These are phyloP conservation scores for Gentiana straminea DNA, from an alignment of 257 asterid genomes.

Conservation along the genomic window DNA sequence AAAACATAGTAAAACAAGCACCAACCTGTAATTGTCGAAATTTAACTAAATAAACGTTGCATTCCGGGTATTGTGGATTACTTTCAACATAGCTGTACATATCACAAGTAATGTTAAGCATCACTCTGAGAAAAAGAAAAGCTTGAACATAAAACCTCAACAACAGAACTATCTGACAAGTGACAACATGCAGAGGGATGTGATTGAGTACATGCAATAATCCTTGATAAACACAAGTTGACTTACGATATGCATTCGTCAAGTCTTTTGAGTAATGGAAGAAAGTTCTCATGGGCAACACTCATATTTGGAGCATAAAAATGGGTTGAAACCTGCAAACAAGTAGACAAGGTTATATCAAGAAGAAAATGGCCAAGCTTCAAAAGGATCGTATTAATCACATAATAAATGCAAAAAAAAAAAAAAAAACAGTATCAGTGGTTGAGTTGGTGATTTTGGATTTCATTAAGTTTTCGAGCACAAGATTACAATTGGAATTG, in stretches of 20 bases:
- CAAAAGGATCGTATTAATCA: neutral
- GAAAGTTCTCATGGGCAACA: slow-evolving; percentile 65
- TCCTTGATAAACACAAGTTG: slow-evolving; percentile 1
- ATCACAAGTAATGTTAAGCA: neutral
- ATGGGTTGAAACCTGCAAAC: slow-evolving; percentile 86
- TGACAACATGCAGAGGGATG: too few species aligned
- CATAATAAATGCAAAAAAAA: too few species aligned
- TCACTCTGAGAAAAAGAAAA: slow-evolving; percentile 6
- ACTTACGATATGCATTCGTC: slow-evolving; percentile 97
- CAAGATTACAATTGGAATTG: too few species aligned
- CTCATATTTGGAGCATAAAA: slow-evolving; percentile 90
- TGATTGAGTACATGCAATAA: too few species aligned
- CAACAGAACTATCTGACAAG: too few species aligned
- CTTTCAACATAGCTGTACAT: slow-evolving; percentile 80
- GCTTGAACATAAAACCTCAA: too few species aligned
- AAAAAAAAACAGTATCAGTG: too few species aligned
- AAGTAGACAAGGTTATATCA: slow-evolving; percentile 18
- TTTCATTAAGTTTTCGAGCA: too few species aligned
- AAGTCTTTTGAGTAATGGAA: slow-evolving; percentile 84
- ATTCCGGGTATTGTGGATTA: slow-evolving; percentile 97
- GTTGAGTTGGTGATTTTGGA: too few species aligned
- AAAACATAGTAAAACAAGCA: slow-evolving; percentile 7
- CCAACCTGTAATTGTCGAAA: slow-evolving; percentile 97
- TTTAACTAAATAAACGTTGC: slow-evolving; percentile 94
- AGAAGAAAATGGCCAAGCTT: neutral